Base-by-base conservation (phyloP, 176 grass and related monocot species). In the Areca catechu region DNA sequence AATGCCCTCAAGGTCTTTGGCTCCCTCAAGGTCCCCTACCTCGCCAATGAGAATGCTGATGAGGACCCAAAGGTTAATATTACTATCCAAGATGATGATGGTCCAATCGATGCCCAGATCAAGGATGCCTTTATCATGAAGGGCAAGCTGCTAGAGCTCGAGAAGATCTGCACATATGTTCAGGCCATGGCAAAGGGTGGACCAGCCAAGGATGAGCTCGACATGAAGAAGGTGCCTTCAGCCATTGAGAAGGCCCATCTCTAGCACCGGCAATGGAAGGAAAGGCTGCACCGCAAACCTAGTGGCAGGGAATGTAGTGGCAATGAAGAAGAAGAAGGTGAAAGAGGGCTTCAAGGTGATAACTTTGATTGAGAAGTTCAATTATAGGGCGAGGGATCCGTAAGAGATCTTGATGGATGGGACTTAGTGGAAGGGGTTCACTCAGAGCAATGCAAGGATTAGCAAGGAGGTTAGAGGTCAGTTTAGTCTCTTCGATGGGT, bases 361-460 rank as follows among this genome's bases (percentile, higher is more conserved):
- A 53, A 71, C 77, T 52, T 50, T 97, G 68, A 91, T 78, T 0
- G 93, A 97, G 83, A 90, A 86, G 51, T 97, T 97, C 55, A 83
- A 88, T 53, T 97, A 83, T 66, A 84, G 87, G 19, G 65, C 93
- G 0, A 88, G 76, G 29, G 80, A 91, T 64, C 54, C 91, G 14
- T 97, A 97, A 50, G 93, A 97, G 69, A 91, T 97, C 67, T 50
- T 97, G 69, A 85, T 97, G 83, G 93, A 97, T 61, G 93, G 91
- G 75, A 91, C 93, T 4, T 83, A 97, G n/a, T n/a, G 76, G n/a
- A n/a, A n/a, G n/a, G n/a, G n/a, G n/a, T n/a, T n/a, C n/a, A n/a
- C n/a, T n/a, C n/a, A n/a, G n/a, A 97, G 93, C 77, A 91, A 88
- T 66, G 81, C 93, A 0, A 85, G 81, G 87, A 88, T 97, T 25